Evolutionary conservation across 192 early-diverging fungal genomes (phyloP).

Genomic region (Linnemannia zychae): DNA sequence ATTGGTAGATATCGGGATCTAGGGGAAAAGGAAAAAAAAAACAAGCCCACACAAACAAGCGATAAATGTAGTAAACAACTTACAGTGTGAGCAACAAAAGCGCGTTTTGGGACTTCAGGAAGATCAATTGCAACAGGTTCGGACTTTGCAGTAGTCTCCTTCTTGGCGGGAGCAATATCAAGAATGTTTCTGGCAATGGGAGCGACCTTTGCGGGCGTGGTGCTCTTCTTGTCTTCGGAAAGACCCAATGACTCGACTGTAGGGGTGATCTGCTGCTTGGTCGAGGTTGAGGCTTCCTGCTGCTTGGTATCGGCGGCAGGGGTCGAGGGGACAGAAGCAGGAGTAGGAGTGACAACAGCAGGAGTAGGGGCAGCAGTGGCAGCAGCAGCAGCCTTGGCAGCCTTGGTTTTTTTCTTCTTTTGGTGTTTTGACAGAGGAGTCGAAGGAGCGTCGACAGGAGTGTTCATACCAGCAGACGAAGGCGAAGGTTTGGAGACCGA

Average conservation of each 20-base stretch:
- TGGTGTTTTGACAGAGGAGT: not conserved
- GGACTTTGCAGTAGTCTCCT: not conserved
- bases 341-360: not conserved
- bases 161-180: not conserved
- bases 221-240: not conserved
- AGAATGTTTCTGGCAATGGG: slow-evolving; percentile 4
- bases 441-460: not conserved
- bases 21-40: not conserved
- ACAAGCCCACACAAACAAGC: not conserved
- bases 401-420: not conserved
- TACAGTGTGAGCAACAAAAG: not conserved
- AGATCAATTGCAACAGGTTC: not conserved
- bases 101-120: not conserved
- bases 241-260: not conserved
- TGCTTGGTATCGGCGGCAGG: not conserved
- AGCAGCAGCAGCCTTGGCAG: not conserved
- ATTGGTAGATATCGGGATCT: not conserved
- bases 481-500: not conserved
- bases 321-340: not conserved
- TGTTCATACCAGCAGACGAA: not conserved
- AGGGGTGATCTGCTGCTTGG: not conserved
- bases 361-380: not conserved
- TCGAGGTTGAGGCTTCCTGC: not conserved
- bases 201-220: not conserved
- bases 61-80: not conserved